Conservation (phyloP, 164 flowering plant genomes). For the Taxillus chinensis region DNA sequence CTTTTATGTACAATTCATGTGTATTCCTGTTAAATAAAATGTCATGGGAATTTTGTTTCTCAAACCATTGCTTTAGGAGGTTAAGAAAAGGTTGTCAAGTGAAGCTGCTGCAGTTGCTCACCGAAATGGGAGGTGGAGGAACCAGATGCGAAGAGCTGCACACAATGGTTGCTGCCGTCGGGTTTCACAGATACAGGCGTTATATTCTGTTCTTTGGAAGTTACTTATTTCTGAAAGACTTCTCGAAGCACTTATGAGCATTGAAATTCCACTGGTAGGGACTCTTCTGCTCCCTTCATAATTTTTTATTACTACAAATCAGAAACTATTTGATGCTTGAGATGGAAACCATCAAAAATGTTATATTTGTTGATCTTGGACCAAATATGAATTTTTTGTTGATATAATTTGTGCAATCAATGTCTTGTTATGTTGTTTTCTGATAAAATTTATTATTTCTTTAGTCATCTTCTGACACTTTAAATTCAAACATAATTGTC, state of each 20-base stretch:
- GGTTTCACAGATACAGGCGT: slow-evolving; percentile 73
- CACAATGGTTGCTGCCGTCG: slow-evolving; percentile 99
- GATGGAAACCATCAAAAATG: too few species aligned
- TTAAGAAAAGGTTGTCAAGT: slow-evolving; percentile 68
- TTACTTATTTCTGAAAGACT: slow-evolving; percentile 74
- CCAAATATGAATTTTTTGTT: too few species aligned
- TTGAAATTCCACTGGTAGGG: slow-evolving; percentile 75
- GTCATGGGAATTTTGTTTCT: too few species aligned
- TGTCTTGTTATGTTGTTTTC: too few species aligned
- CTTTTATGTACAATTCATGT: too few species aligned
- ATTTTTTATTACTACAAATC: neutral
- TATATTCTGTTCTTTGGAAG: slow-evolving; percentile 73
- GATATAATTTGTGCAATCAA: too few species aligned
- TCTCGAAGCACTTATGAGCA: slow-evolving; percentile 39
- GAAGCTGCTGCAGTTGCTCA: slow-evolving; percentile 86
- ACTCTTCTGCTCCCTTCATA: slow-evolving; percentile 5
- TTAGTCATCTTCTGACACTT: too few species aligned
- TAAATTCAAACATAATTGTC: too few species aligned
- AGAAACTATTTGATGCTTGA: too few species aligned
- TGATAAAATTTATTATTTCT: too few species aligned
- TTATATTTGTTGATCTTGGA: too few species aligned
- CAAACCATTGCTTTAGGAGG: slow-evolving; percentile 44
- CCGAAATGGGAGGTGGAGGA: slow-evolving; percentile 86
- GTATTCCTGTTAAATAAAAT: too few species aligned
- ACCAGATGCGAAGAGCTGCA: slow-evolving; percentile 91